Evolutionary conservation across 2,329 filamentous ascomycete species (phyloP).

Genomic region (Ceratocystiopsis brevicomis): DNA sequence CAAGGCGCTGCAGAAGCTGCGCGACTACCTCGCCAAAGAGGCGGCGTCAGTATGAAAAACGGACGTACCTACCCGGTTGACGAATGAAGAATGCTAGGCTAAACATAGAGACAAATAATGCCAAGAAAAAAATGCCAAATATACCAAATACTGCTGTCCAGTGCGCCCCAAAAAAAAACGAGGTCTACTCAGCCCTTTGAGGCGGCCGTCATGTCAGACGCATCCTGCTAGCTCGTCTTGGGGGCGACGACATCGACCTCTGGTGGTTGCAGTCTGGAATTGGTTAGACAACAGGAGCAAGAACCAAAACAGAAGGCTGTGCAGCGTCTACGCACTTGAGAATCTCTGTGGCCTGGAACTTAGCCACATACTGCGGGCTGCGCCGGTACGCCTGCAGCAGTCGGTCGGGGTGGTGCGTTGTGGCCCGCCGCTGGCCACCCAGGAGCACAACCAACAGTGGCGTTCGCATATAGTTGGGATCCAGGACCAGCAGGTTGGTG

Average conservation of each 20-base stretch:
- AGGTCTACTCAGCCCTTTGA: no score
- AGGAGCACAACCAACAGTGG: no score
- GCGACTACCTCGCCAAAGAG: conserved; percentile 46
- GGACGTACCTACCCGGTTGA: not conserved
- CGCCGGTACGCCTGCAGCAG: conserved; percentile 58
- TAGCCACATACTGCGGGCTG: conserved; percentile 45
- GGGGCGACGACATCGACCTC: no score
- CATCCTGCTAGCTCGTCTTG: no score
- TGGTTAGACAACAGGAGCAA: not conserved
- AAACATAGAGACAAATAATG: no score
- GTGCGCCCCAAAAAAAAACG: no score
- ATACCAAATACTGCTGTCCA: no score
- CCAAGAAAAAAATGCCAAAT: no score
- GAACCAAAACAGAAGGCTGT: not conserved
- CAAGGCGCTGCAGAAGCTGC: conserved; percentile 72
- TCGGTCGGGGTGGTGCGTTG: conserved; percentile 23
- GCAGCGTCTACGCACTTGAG: conserved; percentile 37
- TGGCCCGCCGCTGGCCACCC: no score
- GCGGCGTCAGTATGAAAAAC: not conserved
- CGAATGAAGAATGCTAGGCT: not conserved
- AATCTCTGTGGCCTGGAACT: conserved; percentile 61
- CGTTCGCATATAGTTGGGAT: conserved; percentile 42
- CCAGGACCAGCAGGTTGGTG: conserved; percentile 63
- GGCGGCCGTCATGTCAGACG: no score
- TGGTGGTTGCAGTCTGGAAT: not conserved